Conservation (phyloP, 345 rosid species). For the Gossypium bickii region DNA sequence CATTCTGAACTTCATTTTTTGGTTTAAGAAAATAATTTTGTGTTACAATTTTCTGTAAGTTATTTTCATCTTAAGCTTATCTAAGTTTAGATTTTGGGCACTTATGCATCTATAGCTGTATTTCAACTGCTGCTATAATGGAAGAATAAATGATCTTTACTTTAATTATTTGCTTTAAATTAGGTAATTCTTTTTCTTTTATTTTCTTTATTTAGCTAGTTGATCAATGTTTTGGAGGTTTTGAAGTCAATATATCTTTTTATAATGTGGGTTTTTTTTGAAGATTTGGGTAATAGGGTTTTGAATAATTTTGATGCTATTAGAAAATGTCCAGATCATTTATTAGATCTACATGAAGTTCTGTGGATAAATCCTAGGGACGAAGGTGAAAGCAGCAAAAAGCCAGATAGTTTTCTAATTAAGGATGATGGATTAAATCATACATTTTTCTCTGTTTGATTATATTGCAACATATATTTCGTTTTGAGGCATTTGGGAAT, state of each 20-base stretch:
- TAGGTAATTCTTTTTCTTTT: neutral
- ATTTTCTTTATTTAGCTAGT: neutral
- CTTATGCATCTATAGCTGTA: neutral
- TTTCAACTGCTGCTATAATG: neutral
- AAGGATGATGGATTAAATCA: neutral
- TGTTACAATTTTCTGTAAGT: neutral
- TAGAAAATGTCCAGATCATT: neutral
- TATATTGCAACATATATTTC: neutral
- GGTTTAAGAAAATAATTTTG: neutral
- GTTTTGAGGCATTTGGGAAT: neutral
- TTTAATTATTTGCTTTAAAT: slow-evolving; percentile 1
- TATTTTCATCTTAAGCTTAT: neutral
- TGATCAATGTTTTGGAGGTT: neutral
- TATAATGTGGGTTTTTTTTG: neutral
- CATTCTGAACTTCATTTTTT: neutral
- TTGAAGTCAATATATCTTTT: neutral
- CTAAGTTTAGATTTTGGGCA: neutral
- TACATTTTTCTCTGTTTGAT: neutral
- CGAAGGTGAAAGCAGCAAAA: neutral
- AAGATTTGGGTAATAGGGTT: neutral
- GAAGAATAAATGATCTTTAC: neutral
- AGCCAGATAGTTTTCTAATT: neutral
- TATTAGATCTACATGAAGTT: neutral
- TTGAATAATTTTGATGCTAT: neutral
- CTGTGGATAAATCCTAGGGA: neutral